phyloP scores from a whole-genome alignment of 208 protist genomes.

The Leptomonas seymouri region DNA sequence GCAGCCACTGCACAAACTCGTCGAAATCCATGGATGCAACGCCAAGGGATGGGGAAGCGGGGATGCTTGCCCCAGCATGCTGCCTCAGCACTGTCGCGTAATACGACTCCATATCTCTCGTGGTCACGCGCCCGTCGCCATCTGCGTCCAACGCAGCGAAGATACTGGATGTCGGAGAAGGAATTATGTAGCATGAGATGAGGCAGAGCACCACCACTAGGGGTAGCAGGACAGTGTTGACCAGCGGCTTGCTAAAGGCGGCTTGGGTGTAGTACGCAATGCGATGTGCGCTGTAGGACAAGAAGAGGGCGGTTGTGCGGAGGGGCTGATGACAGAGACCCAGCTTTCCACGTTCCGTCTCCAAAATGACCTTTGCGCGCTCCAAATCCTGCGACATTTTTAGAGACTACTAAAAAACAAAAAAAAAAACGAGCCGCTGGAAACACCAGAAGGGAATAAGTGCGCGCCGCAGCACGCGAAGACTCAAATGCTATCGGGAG shows the following conservation, averaged over 20 bases:
- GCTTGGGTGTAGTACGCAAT: conserved; percentile 19
- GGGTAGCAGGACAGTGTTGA: conserved; percentile 47
- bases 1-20: conserved; percentile 64
- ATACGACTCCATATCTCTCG: conserved; percentile 56
- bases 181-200: conserved; percentile 52
- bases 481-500: no score
- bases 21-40: conserved; percentile 24
- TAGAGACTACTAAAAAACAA: background rate
- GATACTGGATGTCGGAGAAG: conserved; percentile 35
- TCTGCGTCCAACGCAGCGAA: conserved; percentile 59
- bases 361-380: conserved; percentile 37
- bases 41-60: conserved; percentile 39
- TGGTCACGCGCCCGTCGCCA: conserved; percentile 51
- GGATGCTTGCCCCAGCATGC: conserved; percentile 15
- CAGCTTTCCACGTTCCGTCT: conserved; percentile 42
- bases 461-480: no score
- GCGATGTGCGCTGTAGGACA: conserved; percentile 29
- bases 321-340: conserved; percentile 48
- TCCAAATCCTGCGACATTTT: conserved; percentile 30
- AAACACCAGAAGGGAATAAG: no score
- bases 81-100: conserved; percentile 48
- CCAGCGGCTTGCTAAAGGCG: conserved; percentile 31
- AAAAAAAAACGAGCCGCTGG: background rate
- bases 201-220: conserved; percentile 32
- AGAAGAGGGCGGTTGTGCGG: conserved; percentile 40